Evolutionary conservation across 2,329 filamentous ascomycete genomes (phyloP).

Genomic region (Colletotrichum tropicale): DNA sequence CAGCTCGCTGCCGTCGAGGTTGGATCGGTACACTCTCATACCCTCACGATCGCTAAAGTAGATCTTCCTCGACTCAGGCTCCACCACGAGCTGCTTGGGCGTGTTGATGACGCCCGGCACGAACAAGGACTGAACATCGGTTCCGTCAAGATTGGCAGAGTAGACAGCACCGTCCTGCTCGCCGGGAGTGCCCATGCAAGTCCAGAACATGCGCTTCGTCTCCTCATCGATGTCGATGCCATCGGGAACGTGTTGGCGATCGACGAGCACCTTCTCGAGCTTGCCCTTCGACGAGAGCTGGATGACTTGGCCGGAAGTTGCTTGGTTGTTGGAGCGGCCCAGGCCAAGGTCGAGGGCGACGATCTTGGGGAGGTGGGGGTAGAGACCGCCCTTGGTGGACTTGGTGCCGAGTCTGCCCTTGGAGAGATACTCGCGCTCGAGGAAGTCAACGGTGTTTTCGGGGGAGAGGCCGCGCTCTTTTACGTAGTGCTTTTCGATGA

Average conservation of each 20-base stretch:
- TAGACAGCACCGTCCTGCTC: constrained; percentile 46
- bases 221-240: constrained; percentile 43
- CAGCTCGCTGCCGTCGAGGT: constrained; percentile 40
- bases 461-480: constrained; percentile 46
- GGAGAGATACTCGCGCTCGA: constrained; percentile 46
- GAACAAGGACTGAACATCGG: constrained; percentile 46
- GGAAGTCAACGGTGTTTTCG: constrained; percentile 46
- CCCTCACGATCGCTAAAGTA: constrained; percentile 52
- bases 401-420: constrained; percentile 52
- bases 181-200: constrained; percentile 48
- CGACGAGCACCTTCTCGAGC: constrained; percentile 25
- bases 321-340: background rate
- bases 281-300: constrained; percentile 24
- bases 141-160: constrained; percentile 54
- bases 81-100: constrained; percentile 46
- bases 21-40: constrained; percentile 40
- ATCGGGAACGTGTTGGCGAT: constrained; percentile 40
- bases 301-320: constrained; percentile 6
- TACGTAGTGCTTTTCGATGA: constrained; percentile 59
- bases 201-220: constrained; percentile 50
- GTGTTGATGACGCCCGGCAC: constrained; percentile 51
- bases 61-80: constrained; percentile 31
- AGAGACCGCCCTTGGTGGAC: constrained; percentile 42
- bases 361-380: constrained; percentile 30
- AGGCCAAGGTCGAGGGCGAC: background rate